These are phyloP conservation scores for Rutstroemia sydowiana DNA, from an alignment of 2,329 filamentous ascomycete species.

Conservation along the genomic window DNA sequence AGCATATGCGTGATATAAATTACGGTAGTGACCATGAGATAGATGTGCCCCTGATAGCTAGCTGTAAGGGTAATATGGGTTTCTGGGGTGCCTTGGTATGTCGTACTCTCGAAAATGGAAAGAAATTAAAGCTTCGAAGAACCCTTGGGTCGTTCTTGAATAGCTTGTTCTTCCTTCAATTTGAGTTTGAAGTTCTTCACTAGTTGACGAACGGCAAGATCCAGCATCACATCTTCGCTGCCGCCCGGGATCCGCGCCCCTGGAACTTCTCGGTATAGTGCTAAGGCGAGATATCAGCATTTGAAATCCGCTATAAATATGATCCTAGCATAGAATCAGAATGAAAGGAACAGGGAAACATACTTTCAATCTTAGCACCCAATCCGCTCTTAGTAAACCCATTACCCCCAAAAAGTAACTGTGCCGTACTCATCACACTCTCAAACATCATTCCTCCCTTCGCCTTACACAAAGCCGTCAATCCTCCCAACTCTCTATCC, in stretches of 20 bases:
- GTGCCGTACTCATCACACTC: constrained; percentile 61
- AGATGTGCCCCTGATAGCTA: no score
- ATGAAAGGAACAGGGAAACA: constrained; percentile 31
- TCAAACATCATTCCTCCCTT: constrained; percentile 65
- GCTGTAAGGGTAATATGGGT: no score
- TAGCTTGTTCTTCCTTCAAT: constrained; percentile 34
- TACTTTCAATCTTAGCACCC: constrained; percentile 63
- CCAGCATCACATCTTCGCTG: constrained; percentile 65
- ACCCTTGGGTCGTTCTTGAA: constrained; percentile 31
- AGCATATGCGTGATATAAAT: no score
- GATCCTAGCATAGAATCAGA: background rate
- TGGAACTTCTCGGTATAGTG: constrained; percentile 57
- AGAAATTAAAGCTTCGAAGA: constrained; percentile 38
- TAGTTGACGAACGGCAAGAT: constrained; percentile 61
- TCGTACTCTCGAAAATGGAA: no score
- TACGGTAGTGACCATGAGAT: no score
- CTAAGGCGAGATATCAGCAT: constrained; percentile 28
- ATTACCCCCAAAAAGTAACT: constrained; percentile 67
- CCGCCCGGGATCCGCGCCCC: constrained; percentile 58
- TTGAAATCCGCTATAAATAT: no score
- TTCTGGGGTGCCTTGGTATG: no score
- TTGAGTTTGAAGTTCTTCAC: constrained; percentile 61
- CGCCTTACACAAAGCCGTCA: constrained; percentile 67
- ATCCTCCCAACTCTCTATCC: constrained; percentile 58
- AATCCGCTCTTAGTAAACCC: constrained; percentile 63